Evolutionary conservation across 2,329 filamentous ascomycete genomes (phyloP), one percentile per base, ranked within the genome.

Genomic region (Dactylellina haptotyla): DNA sequence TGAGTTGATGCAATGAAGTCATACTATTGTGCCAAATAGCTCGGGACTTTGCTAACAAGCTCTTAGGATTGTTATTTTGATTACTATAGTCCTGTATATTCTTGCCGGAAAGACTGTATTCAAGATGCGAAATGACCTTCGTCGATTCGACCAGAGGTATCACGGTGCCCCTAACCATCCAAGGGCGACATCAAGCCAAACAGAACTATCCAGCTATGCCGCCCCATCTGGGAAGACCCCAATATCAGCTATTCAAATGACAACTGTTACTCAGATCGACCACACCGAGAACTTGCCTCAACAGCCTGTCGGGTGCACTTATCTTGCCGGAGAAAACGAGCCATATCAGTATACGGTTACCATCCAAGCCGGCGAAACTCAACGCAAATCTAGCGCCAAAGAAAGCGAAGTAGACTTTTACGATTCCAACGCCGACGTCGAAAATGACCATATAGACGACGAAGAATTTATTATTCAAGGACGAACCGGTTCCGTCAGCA

Each of bases 91-190:
- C 75, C 90, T 91, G 75, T 91, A 91, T 77, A 82, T 87, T 58
- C 83, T 86, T 30, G 87, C 88, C n/a, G 89, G 89, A 6, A 83
- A 84, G 66, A 87, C 87, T 41, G 91, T 91, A 69, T 90, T 88
- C 79, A 84, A 85, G 71, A 89, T 89, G 79, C 86, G 89, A 76
- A 85, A 84, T 74, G 85, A 89, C 78, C 84, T 89, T 59, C 84
- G 82, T 50, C 84, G 84, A 70, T 86, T 89, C 64, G 76, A 71
- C 20, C 62, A 72, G 57, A 83, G 82, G 61, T 16, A 76, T 84
- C 82, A 48, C 2, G 39, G 32, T 12, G 41, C 32, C 34, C 56
- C 57, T 3, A 63, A 34, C 18, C 41, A 57, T n/a, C 48, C 41
- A 5, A 10, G 26, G 30, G 28, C 18, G 4, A 56, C 51, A 12